A percentile compares a stretch with the other conserved stretches of the same genome.
These are phyloP conservation scores for Suillus luteus DNA, from an alignment of 768 basidiomycete genomes.

Conservation along the genomic window DNA sequence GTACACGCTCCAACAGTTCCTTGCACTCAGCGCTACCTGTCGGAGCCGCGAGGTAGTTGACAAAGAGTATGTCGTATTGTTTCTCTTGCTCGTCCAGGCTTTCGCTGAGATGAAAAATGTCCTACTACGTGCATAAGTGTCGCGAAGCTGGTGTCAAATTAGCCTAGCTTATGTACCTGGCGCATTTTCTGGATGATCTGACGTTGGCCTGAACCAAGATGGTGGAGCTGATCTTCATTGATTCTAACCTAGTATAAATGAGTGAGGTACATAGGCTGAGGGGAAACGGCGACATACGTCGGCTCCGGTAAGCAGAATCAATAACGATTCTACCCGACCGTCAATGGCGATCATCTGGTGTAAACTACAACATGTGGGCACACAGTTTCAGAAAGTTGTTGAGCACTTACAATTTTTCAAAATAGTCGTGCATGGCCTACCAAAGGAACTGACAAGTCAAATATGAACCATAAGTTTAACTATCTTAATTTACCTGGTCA, in stretches of 20 bases:
- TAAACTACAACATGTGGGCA: neutral
- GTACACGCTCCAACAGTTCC: neutral
- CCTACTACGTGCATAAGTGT: slow-evolving; percentile 1
- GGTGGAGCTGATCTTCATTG: neutral
- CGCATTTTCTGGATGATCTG: neutral
- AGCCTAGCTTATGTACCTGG: neutral
- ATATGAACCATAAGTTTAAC: neutral
- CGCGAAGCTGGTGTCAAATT: neutral
- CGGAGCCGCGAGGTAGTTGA: neutral
- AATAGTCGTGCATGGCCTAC: neutral
- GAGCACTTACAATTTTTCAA: neutral
- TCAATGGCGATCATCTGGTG: neutral
- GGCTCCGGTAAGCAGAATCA: neutral
- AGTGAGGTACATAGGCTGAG: neutral
- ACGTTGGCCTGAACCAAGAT: neutral
- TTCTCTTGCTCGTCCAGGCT: neutral
- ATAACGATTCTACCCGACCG: neutral
- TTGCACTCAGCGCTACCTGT: neutral
- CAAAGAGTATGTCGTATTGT: neutral
- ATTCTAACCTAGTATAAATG: neutral
- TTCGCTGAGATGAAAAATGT: neutral
- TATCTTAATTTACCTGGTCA: neutral
- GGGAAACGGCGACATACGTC: neutral
- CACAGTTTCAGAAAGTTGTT: neutral
- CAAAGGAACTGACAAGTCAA: neutral